phyloP scores from a whole-genome alignment of 768 basidiomycete species.

The Baorangia bicolor region DNA sequence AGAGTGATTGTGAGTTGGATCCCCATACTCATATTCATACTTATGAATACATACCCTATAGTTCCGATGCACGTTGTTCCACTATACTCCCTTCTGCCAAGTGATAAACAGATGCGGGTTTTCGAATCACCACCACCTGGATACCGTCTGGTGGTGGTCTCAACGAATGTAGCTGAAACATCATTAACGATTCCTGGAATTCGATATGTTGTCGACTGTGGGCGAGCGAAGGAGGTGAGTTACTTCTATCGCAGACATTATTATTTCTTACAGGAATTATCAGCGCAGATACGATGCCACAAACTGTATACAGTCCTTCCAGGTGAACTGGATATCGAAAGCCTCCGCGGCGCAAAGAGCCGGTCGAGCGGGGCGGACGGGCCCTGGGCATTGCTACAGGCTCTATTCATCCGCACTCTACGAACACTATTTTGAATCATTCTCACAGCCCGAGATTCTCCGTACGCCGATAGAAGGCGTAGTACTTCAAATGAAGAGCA shows the following conservation, averaged over 20 bases:
- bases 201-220: constrained; percentile 96
- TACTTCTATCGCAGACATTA: not conserved
- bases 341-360: constrained; percentile 93
- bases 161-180: constrained; percentile 96
- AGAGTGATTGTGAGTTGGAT: constrained; percentile 56
- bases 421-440: constrained; percentile 88
- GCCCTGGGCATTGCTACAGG: constrained; percentile 97
- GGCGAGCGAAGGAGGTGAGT: constrained; percentile 87
- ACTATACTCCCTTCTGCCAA: constrained; percentile 87
- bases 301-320: constrained; percentile 88
- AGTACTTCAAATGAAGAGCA: constrained; percentile 97
- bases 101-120: constrained; percentile 93
- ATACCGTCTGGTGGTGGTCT: constrained; percentile 85
- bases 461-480: constrained; percentile 97
- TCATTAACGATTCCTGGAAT: constrained; percentile 97
- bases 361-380: constrained; percentile 95
- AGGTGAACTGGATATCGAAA: constrained; percentile 92
- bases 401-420: constrained; percentile 94
- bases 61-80: constrained; percentile 95
- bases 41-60: constrained; percentile 30
- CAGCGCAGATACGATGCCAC: constrained; percentile 80
- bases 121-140: constrained; percentile 83
- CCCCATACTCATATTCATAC: constrained; percentile 3
- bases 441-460: constrained; percentile 88
- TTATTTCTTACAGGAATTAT: not conserved